phyloP scores from a whole-genome alignment of 768 basidiomycete genomes.

The Leucocoprinus leucothites region DNA sequence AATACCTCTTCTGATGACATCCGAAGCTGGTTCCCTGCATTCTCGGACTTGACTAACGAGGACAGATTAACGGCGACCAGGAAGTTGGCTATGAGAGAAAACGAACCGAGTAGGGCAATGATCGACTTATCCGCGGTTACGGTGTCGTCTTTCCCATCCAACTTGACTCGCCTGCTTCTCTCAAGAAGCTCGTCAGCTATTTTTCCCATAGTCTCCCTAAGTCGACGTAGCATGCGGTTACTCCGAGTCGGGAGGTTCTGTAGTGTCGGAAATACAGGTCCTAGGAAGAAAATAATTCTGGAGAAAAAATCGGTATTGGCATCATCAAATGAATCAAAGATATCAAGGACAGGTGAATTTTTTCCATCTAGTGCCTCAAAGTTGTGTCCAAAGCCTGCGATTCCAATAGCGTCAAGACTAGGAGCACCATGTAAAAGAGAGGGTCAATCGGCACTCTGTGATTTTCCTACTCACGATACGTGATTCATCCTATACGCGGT shows the following conservation, averaged over 20 bases:
- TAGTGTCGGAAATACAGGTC: slow-evolving; percentile 33
- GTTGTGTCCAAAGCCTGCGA: slow-evolving; percentile 57
- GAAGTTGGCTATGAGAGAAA: background rate
- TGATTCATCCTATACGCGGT: slow-evolving; percentile 37
- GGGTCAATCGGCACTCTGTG: background rate
- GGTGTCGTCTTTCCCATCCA: slow-evolving; percentile 20
- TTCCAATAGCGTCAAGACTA: slow-evolving; percentile 55
- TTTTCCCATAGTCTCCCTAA: slow-evolving; percentile 31
- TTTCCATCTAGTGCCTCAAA: slow-evolving; percentile 53
- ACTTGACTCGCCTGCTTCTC: slow-evolving; percentile 29
- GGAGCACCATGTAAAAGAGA: background rate
- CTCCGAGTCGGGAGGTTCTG: slow-evolving; percentile 32
- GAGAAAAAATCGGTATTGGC: slow-evolving; percentile 25
- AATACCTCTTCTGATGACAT: slow-evolving; percentile 37
- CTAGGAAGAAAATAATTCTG: slow-evolving; percentile 32
- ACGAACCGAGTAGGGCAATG: slow-evolving; percentile 33
- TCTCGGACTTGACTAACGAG: slow-evolving; percentile 33
- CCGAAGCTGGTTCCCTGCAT: slow-evolving; percentile 23
- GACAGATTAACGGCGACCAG: background rate
- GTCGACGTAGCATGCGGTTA: slow-evolving; percentile 24
- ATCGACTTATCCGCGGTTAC: slow-evolving; percentile 34
- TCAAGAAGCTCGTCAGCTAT: slow-evolving; percentile 39
- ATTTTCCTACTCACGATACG: slow-evolving; percentile 30
- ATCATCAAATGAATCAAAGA: slow-evolving; percentile 34
- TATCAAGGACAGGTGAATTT: slow-evolving; percentile 34